These are phyloP conservation scores for Papilionanthe hybrid DNA, from an alignment of 116 monocot species.

Conservation along the genomic window DNA sequence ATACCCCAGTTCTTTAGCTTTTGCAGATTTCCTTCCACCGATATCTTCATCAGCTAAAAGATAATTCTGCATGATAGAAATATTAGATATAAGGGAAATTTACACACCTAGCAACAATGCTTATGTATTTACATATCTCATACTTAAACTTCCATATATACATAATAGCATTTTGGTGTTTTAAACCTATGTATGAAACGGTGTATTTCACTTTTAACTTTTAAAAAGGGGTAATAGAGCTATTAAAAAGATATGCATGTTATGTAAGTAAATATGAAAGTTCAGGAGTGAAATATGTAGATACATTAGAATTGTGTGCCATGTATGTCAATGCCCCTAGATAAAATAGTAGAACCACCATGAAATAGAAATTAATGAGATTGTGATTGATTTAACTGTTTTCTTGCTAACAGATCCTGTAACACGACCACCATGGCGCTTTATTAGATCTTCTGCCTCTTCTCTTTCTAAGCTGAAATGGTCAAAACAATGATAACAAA, in stretches of 20 bases:
- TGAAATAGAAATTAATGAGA: neutral
- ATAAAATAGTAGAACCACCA: neutral
- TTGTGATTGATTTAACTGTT: conserved; percentile 41
- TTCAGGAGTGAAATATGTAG: no score
- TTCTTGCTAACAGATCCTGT: conserved; percentile 96
- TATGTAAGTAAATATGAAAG: no score
- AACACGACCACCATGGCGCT: conserved; percentile 85
- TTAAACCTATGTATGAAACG: no score
- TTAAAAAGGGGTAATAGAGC: no score
- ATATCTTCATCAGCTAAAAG: conserved; percentile 95
- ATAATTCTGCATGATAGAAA: conserved; percentile 49
- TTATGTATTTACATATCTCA: no score
- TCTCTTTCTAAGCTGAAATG: conserved; percentile 81
- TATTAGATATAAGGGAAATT: neutral
- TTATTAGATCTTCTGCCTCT: conserved; percentile 91
- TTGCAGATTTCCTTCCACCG: conserved; percentile 87
- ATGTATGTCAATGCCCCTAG: no score
- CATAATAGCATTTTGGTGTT: no score
- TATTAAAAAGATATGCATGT: no score
- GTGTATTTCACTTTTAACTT: no score
- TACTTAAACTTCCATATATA: no score
- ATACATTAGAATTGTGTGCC: no score
- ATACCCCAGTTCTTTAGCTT: conserved; percentile 86
- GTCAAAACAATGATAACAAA: neutral
- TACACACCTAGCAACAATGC: no score